phyloP scores from a whole-genome alignment of 345 rosid species.

The Eucalyptus virginea region DNA sequence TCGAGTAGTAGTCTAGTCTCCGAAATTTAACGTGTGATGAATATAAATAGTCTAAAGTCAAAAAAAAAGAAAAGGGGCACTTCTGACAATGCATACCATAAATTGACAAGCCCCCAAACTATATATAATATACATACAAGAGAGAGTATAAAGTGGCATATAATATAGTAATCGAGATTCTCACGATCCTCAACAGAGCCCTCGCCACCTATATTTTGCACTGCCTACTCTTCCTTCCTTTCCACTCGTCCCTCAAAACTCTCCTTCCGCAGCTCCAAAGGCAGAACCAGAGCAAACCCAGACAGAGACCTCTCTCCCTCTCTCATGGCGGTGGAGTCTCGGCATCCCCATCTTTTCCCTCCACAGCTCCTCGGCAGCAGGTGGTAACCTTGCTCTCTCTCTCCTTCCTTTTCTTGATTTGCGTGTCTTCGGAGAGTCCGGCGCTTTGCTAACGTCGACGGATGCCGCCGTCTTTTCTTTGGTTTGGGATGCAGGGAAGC shows the following conservation, averaged over 20 bases:
- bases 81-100: background rate
- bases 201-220: background rate
- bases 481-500: background rate
- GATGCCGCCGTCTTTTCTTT: background rate
- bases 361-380: background rate
- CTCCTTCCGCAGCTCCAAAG: background rate
- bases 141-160: background rate
- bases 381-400: background rate
- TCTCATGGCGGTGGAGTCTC: conserved; percentile 9
- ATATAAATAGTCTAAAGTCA: background rate
- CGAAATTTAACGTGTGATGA: background rate
- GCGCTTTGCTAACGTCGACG: background rate
- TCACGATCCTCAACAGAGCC: background rate
- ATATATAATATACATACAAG: background rate
- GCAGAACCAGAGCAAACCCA: background rate
- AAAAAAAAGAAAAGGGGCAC: background rate
- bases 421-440: background rate
- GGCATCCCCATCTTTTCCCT: conserved; percentile 1
- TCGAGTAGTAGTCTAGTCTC: background rate
- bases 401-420: background rate
- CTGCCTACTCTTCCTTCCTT: background rate
- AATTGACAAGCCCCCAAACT: background rate
- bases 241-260: background rate
- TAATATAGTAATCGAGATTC: background rate
- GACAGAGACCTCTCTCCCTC: background rate